A percentile compares a stretch with the other conserved stretches of the same genome.
These are phyloP conservation scores for Trypanosoma platydactyli DNA, from an alignment of 208 protist genomes.

Conservation along the genomic window DNA sequence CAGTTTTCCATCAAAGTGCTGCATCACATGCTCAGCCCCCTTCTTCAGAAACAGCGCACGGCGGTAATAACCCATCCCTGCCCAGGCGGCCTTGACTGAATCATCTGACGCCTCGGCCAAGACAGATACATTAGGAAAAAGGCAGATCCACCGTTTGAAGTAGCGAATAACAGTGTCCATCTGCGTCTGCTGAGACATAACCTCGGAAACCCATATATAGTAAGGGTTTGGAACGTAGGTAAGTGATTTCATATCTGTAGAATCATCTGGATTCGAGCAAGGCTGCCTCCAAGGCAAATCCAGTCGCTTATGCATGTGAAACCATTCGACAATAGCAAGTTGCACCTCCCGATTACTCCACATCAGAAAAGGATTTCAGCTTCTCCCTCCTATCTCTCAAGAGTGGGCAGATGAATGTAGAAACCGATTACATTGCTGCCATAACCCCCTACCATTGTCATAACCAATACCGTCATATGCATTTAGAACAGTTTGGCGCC, in stretches of 20 bases:
- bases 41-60: constrained; percentile 83
- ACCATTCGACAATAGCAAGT: constrained; percentile 42
- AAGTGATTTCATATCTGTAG: neutral
- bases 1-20: constrained; percentile 37
- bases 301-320: constrained; percentile 36
- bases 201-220: constrained; percentile 93
- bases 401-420: constrained; percentile 3
- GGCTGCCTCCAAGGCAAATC: constrained; percentile 64
- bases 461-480: constrained; percentile 5
- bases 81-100: constrained; percentile 87
- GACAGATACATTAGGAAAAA: constrained; percentile 79
- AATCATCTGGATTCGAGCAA: neutral
- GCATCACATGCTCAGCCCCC: constrained; percentile 82
- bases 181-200: constrained; percentile 96
- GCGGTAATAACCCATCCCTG: constrained; percentile 94
- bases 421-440: neutral
- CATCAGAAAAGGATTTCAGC: constrained; percentile 15
- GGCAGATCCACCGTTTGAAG: constrained; percentile 84
- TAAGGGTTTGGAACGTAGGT: constrained; percentile 63
- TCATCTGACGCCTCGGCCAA: constrained; percentile 81
- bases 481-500: neutral
- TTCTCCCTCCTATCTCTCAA: neutral
- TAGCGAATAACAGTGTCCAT: constrained; percentile 92
- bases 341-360: constrained; percentile 22
- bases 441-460: neutral